Base-by-base conservation (phyloP, 108 stramenopile species). In the Aurantiochytrium sp. region DNA sequence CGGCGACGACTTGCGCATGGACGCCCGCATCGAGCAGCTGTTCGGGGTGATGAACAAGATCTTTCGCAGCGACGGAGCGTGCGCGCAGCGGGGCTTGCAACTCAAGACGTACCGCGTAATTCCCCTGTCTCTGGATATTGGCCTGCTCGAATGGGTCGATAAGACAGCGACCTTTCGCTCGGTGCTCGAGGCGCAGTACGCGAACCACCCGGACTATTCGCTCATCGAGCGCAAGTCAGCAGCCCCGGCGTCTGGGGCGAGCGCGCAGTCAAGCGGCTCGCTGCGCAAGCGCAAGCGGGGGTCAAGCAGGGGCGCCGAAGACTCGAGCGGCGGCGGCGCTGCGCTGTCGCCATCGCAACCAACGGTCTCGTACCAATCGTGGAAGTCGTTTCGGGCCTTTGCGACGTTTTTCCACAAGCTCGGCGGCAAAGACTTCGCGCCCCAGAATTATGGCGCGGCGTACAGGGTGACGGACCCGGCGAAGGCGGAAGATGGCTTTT, bases 1-100 rank as follows among this genome's bases (percentile, higher is more conserved):
- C 10, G 92, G 92, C 19, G 92, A 92, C 48, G 92, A 92, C 59
- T 69, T 91, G 21, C 55, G 92, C 22, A 50, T 86, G 45, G 92
- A 92, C 88, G 59, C 90, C 69, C 90, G 92, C 31, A 90, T 92
- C 53, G 90, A 92, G 87, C 89, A 90, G 68, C 42, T 92, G 32
- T 92, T 92, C 39, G 90, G 69, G 41, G 81, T 89, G 22, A 92
- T 92, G 91, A 91, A 91, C 89, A 52, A 52, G n/a, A 22, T 90
- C 53, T 68, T 92, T 30, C 52, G 45, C n/a, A 34, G 37, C 17
- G 90, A 90, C 27, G 55, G 55, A 2, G 50, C 86, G 12, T 91
- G 90, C 22, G 89, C 88, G 17, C 90, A 90, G 27, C 48, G 88
- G 8, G 48, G 91, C 34, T 87, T 91, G 34, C 17, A 55, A 37